Evolutionary conservation across 192 early-diverging fungal genomes (phyloP).

Genomic region (Entomortierella chlamydospora): DNA sequence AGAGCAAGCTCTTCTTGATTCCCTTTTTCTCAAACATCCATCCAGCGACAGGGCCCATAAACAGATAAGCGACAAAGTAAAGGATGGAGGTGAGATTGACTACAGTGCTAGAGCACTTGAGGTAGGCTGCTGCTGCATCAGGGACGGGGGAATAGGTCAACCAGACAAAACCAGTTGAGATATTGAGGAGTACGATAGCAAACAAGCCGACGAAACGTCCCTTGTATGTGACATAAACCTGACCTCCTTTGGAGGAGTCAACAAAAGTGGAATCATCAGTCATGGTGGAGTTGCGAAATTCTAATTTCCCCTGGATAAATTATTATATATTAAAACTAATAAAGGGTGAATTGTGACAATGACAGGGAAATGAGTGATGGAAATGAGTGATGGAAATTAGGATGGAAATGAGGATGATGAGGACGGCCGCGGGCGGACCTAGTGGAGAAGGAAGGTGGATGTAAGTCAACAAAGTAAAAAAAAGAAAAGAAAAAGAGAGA

Average conservation of each 20-base stretch:
- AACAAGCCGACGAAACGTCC: slow-evolving; percentile 59
- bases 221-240: slow-evolving; percentile 54
- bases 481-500: slow-evolving; percentile 1
- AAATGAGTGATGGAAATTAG: neutral
- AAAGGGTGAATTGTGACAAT: too few species aligned
- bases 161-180: slow-evolving; percentile 62
- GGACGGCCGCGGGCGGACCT: neutral
- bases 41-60: slow-evolving; percentile 59
- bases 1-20: slow-evolving; percentile 56
- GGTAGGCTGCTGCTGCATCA: slow-evolving; percentile 49
- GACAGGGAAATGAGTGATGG: neutral
- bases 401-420: neutral
- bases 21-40: slow-evolving; percentile 57
- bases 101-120: slow-evolving; percentile 33
- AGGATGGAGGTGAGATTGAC: slow-evolving; percentile 61
- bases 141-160: slow-evolving; percentile 60
- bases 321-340: neutral
- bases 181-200: slow-evolving; percentile 60
- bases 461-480: slow-evolving; percentile 14
- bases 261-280: slow-evolving; percentile 8
- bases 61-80: slow-evolving; percentile 57
- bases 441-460: slow-evolving; percentile 24
- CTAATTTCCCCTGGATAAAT: neutral
- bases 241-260: slow-evolving; percentile 3
- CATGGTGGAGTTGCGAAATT: slow-evolving; percentile 22